Conservation (phyloP, 345 rosid genomes). For the Alliaria petiolata region DNA sequence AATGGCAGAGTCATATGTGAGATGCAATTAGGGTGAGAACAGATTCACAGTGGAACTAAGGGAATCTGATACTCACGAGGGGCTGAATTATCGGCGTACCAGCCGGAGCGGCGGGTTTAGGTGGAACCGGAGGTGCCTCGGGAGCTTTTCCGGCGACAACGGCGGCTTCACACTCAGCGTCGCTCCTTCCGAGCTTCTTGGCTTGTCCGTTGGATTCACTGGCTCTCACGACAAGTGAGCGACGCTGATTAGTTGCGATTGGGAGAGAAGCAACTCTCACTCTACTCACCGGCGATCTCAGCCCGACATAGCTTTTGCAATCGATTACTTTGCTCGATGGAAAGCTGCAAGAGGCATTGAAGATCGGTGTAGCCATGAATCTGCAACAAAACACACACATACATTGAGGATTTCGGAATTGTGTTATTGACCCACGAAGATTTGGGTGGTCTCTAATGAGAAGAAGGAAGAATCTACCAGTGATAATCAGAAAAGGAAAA, state of each 20-base stretch:
- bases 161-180: slow-evolving; percentile 86
- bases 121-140: slow-evolving; percentile 79
- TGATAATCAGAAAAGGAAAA: background rate
- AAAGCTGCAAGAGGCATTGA: slow-evolving; percentile 33
- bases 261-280: slow-evolving; percentile 28
- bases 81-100: slow-evolving; percentile 73
- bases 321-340: slow-evolving; percentile 33
- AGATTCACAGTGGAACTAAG: background rate
- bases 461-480: background rate
- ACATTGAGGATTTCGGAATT: background rate
- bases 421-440: background rate
- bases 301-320: slow-evolving; percentile 27
- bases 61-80: slow-evolving; percentile 43
- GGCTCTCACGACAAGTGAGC: slow-evolving; percentile 36
- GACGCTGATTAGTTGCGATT: slow-evolving; percentile 11
- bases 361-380: slow-evolving; percentile 39
- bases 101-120: slow-evolving; percentile 68
- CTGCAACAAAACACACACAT: slow-evolving; percentile 2
- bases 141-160: slow-evolving; percentile 81
- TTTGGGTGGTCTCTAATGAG: background rate
- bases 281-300: slow-evolving; percentile 16
- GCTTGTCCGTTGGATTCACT: slow-evolving; percentile 40
- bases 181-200: slow-evolving; percentile 52
- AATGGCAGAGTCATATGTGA: background rate
- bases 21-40: background rate